Percentiles rank a stretch among this genome's conserved stretches.
Conservation (phyloP, 1,139 yeast genomes). For the Hansenula sp. region DNA sequence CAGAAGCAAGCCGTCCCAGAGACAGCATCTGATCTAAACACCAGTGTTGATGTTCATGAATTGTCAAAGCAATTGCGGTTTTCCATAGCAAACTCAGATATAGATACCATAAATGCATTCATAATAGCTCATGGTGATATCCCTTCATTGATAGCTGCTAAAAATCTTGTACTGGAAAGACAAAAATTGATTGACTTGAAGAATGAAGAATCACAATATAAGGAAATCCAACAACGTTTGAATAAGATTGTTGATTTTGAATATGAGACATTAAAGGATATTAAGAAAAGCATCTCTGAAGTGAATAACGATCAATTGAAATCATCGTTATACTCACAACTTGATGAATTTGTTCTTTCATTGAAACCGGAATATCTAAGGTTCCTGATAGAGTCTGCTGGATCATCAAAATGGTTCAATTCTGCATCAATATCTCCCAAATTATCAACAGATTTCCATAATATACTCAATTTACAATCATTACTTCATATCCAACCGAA, state of each 20-base stretch:
- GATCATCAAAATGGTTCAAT: slow-evolving; percentile 15
- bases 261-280: slow-evolving; percentile 16
- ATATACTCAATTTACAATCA: slow-evolving; percentile 37
- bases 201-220: slow-evolving; percentile 15
- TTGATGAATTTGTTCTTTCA: slow-evolving; percentile 6
- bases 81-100: slow-evolving; percentile 16
- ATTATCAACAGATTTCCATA: slow-evolving; percentile 17
- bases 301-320: slow-evolving; percentile 13
- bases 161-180: slow-evolving; percentile 10
- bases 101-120: slow-evolving; percentile 14
- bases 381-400: slow-evolving; percentile 13
- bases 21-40: neutral
- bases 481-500: slow-evolving; percentile 27
- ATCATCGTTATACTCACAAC: slow-evolving; percentile 6
- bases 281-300: slow-evolving; percentile 19
- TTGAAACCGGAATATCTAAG: slow-evolving; percentile 3
- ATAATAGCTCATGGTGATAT: slow-evolving; percentile 11
- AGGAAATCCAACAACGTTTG: slow-evolving; percentile 9
- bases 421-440: slow-evolving; percentile 11
- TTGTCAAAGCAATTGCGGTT: slow-evolving; percentile 11
- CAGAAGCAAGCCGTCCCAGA: slow-evolving; percentile 4
- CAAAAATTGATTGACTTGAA: slow-evolving; percentile 13
- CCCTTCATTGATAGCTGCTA: slow-evolving; percentile 12
- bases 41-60: slow-evolving; percentile 12
- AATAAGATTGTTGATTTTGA: slow-evolving; percentile 11